A percentile compares a stretch with the other conserved stretches of the same genome.
These are phyloP conservation scores for Escallonia herrerae DNA, from an alignment of 129 eudicot genomes.

Conservation along the genomic window DNA sequence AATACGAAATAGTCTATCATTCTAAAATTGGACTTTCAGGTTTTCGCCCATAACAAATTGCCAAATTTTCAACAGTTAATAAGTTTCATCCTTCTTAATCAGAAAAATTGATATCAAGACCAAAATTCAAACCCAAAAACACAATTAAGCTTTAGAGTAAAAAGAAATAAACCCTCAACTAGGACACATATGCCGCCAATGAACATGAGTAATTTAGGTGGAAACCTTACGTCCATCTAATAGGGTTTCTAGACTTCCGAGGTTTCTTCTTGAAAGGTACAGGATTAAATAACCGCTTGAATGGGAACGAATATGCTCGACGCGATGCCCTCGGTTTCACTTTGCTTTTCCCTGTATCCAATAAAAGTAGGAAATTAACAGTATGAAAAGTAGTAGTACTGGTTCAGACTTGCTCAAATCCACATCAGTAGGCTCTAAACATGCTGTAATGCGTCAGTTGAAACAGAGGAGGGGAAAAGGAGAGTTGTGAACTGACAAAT, in stretches of 20 bases:
- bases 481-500: background rate
- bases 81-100: background rate
- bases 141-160: background rate
- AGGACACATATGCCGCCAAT: background rate
- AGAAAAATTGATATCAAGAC: background rate
- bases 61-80: background rate
- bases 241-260: slow-evolving; percentile 25
- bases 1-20: background rate
- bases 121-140: background rate
- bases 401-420: background rate
- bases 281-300: slow-evolving; percentile 47
- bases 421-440: background rate
- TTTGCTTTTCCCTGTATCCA: slow-evolving; percentile 41
- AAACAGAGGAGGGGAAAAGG: background rate
- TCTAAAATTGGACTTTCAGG: background rate
- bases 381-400: background rate
- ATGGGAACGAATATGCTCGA: slow-evolving; percentile 41
- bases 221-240: slow-evolving; percentile 33
- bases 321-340: slow-evolving; percentile 31
- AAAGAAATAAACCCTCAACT: slow-evolving; percentile 1
- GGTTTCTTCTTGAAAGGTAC: slow-evolving; percentile 48
- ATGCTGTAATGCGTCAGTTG: background rate
- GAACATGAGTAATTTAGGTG: slow-evolving; percentile 2
- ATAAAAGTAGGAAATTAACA: background rate
- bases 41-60: background rate